A percentile compares a stretch with the other conserved stretches of the same genome.
phyloP scores from a whole-genome alignment of 352 stramenopile genomes.

The Pythium aristosporum region DNA sequence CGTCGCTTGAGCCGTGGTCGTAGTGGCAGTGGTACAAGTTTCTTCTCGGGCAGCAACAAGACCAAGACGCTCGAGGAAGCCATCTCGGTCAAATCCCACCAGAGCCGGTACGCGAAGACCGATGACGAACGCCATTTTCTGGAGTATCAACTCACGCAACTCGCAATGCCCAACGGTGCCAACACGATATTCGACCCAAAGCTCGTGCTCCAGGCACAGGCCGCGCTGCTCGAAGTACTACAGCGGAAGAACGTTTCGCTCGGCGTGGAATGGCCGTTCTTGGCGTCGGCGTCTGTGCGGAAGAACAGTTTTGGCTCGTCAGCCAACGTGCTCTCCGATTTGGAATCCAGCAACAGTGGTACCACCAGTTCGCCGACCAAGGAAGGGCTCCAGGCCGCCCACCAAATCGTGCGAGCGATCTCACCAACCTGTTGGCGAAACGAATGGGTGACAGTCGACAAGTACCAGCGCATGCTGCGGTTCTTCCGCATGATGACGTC shows the following conservation, averaged over 20 bases:
- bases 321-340: constrained; percentile 10
- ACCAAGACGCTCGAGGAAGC: constrained; percentile 31
- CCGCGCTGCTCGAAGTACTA: constrained; percentile 30
- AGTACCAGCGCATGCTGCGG: constrained; percentile 30
- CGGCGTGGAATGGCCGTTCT: constrained; percentile 30
- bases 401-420: constrained; percentile 47
- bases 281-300: constrained; percentile 20
- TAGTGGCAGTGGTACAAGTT: constrained; percentile 14
- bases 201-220: constrained; percentile 27
- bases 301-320: constrained; percentile 28
- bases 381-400: constrained; percentile 24
- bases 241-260: constrained; percentile 29
- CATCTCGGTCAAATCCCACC: constrained; percentile 38
- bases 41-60: constrained; percentile 26
- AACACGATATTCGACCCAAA: constrained; percentile 6
- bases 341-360: neutral
- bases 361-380: constrained; percentile 2
- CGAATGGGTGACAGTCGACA: constrained; percentile 56
- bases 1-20: neutral
- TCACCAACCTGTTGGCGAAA: constrained; percentile 41
- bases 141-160: constrained; percentile 34
- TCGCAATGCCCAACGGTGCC: constrained; percentile 10
- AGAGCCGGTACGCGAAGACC: constrained; percentile 30
- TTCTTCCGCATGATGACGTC: constrained; percentile 53
- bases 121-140: constrained; percentile 46